phyloP scores from a whole-genome alignment of 805 yeast species.

The Ogataea siamensis region DNA sequence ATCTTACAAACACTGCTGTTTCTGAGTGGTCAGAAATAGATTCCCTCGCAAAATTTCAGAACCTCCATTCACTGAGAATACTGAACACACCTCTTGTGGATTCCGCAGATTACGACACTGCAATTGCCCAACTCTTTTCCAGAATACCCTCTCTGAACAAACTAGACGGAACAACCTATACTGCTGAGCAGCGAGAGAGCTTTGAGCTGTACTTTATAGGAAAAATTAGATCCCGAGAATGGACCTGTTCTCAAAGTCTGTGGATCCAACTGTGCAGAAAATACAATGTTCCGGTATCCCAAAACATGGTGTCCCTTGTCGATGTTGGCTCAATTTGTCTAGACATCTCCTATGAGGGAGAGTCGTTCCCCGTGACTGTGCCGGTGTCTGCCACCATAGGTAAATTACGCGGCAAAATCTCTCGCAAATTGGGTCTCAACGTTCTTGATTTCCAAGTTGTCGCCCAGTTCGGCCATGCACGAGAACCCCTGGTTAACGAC shows the following conservation, averaged over 20 bases:
- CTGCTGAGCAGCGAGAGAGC: conserved; percentile 48
- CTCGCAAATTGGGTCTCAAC: conserved; percentile 22
- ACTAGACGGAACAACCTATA: conserved; percentile 59
- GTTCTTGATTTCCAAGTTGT: conserved; percentile 28
- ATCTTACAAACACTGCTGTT: conserved; percentile 52
- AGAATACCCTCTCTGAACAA: conserved; percentile 32
- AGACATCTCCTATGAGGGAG: background rate
- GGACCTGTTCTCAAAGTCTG: conserved; percentile 28
- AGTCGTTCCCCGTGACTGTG: conserved; percentile 22
- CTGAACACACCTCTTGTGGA: conserved; percentile 51
- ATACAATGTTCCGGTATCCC: conserved; percentile 27
- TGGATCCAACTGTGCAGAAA: conserved; percentile 43
- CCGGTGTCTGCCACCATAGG: conserved; percentile 36
- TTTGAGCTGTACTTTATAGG: conserved; percentile 69
- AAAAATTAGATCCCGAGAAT: conserved; percentile 38
- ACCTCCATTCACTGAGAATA: conserved; percentile 46
- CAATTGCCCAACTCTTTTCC: conserved; percentile 21
- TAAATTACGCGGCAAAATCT: conserved; percentile 35
- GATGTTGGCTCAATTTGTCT: conserved; percentile 1
- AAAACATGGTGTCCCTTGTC: background rate
- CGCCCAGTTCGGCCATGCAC: conserved; percentile 12
- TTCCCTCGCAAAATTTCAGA: conserved; percentile 40
- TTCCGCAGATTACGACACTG: conserved; percentile 18
- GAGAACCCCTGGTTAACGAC: conserved; percentile 21
- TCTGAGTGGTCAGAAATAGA: conserved; percentile 50